Percentiles rank a stretch among this genome's conserved stretches.
phyloP scores from a whole-genome alignment of 257 asterid species.

The Ehretia macrophylla region DNA sequence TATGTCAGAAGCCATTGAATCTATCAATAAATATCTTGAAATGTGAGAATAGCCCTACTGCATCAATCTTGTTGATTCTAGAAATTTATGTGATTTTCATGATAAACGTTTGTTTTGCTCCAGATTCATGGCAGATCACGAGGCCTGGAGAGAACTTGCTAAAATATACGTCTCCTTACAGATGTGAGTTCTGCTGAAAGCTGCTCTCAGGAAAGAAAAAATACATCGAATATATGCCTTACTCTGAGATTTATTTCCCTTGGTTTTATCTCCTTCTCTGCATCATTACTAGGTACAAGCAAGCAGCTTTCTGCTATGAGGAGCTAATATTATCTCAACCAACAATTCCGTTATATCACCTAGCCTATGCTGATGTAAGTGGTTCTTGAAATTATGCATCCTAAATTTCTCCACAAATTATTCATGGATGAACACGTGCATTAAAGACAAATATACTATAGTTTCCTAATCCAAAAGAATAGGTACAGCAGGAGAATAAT shows the following conservation, averaged over 20 bases:
- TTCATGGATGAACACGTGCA: too few relatives aligned
- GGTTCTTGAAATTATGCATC: slow-evolving; percentile 1
- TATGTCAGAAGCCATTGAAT: slow-evolving; percentile 67
- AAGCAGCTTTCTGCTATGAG: slow-evolving; percentile 95
- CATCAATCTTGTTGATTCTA: slow-evolving; percentile 14
- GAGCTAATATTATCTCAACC: slow-evolving; percentile 92
- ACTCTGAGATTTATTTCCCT: background rate
- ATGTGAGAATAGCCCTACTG: slow-evolving; percentile 45
- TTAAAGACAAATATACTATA: too few relatives aligned
- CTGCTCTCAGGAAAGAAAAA: background rate
- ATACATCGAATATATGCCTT: background rate
- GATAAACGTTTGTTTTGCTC: slow-evolving; percentile 22
- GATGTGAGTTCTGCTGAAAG: slow-evolving; percentile 47
- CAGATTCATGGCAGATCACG: slow-evolving; percentile 99
- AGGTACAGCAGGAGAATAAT: too few relatives aligned
- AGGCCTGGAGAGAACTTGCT: slow-evolving; percentile 99
- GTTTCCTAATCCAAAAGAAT: too few relatives aligned
- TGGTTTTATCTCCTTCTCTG: slow-evolving; percentile 8
- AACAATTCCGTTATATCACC: slow-evolving; percentile 79
- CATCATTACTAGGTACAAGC: slow-evolving; percentile 68
- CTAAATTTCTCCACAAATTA: background rate
- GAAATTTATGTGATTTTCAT: slow-evolving; percentile 3
- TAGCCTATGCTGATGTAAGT: slow-evolving; percentile 94
- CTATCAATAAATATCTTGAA: slow-evolving; percentile 89
- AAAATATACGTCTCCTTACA: slow-evolving; percentile 85